These are phyloP conservation scores for Rhizophora mangle DNA, from an alignment of 345 rosid species.

Conservation along the genomic window DNA sequence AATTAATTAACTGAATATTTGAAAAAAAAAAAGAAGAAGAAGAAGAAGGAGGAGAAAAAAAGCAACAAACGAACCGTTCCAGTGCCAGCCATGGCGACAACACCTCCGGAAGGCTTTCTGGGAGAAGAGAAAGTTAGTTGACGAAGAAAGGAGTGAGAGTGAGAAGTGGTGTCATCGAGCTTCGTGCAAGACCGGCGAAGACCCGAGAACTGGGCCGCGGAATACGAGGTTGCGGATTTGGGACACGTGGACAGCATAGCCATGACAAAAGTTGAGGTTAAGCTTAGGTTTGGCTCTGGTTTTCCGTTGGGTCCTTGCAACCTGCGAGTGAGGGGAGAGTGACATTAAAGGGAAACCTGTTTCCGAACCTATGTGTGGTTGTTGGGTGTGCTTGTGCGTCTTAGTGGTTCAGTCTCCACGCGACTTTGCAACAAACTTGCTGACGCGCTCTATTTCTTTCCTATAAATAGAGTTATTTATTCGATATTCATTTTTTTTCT, in stretches of 20 bases:
- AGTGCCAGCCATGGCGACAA: slow-evolving; percentile 84
- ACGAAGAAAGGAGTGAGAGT: slow-evolving; percentile 39
- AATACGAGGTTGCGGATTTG: slow-evolving; percentile 28
- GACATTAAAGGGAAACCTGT: too few species aligned
- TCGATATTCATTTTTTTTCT: too few species aligned
- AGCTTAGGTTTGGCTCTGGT: too few species aligned
- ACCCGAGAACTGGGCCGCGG: slow-evolving; percentile 48
- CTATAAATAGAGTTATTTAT: too few species aligned
- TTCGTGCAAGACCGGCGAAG: slow-evolving; percentile 49
- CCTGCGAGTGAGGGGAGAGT: too few species aligned
- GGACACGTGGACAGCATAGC: slow-evolving; percentile 53
- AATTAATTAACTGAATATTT: background rate
- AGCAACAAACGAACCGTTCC: slow-evolving; percentile 54
- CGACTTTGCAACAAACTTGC: too few species aligned
- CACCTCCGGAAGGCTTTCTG: slow-evolving; percentile 50
- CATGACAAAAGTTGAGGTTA: slow-evolving; percentile 26
- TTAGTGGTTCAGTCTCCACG: too few species aligned
- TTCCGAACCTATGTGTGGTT: too few species aligned
- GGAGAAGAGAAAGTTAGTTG: slow-evolving; percentile 51
- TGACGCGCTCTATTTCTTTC: too few species aligned
- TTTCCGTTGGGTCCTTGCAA: too few species aligned
- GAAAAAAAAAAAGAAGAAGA: background rate
- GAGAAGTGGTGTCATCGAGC: slow-evolving; percentile 33
- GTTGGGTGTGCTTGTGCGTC: too few species aligned
- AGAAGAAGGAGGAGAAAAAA: too few species aligned